These are phyloP conservation scores for Porphyrellus sp. DNA, from an alignment of 1,284 basidiomycete species.

Conservation along the genomic window DNA sequence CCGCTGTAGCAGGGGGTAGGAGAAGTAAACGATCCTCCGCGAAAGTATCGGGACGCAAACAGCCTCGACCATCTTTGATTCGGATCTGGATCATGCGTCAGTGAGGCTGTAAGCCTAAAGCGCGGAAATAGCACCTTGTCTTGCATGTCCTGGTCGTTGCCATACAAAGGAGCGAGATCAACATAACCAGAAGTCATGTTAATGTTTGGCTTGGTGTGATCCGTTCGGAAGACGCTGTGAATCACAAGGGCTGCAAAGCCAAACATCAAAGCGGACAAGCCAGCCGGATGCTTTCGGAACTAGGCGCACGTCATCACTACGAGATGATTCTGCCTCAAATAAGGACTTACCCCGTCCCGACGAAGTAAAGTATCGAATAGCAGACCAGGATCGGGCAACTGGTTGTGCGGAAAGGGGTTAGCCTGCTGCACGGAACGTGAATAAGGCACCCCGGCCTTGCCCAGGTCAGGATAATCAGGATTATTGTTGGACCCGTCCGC, in stretches of 20 bases:
- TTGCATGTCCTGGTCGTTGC: constrained; percentile 61
- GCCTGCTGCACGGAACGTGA: constrained; percentile 74
- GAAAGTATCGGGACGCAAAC: constrained; percentile 68
- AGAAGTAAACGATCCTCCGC: constrained; percentile 76
- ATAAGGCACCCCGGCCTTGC: constrained; percentile 73
- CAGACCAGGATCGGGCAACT: constrained; percentile 74
- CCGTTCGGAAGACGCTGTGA: constrained; percentile 76
- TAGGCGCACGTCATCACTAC: constrained; percentile 27
- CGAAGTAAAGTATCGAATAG: constrained; percentile 63
- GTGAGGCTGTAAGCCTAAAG: neutral
- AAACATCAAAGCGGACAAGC: constrained; percentile 77
- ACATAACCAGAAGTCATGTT: constrained; percentile 89
- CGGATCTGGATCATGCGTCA: constrained; percentile 36
- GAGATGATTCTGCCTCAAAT: neutral
- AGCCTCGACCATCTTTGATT: constrained; percentile 60
- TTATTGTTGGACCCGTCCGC: constrained; percentile 79
- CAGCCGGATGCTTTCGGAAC: constrained; percentile 76
- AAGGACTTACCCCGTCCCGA: constrained; percentile 31
- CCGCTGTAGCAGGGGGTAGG: constrained; percentile 74
- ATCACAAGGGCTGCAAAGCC: constrained; percentile 80
- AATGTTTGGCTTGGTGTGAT: constrained; percentile 60
- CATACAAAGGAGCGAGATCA: constrained; percentile 80
- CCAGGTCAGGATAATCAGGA: constrained; percentile 63
- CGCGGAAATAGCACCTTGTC: constrained; percentile 42
- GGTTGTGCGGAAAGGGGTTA: constrained; percentile 58